Base-by-base conservation (phyloP, 768 basidiomycete genomes). In the Tremella mesenterica region DNA sequence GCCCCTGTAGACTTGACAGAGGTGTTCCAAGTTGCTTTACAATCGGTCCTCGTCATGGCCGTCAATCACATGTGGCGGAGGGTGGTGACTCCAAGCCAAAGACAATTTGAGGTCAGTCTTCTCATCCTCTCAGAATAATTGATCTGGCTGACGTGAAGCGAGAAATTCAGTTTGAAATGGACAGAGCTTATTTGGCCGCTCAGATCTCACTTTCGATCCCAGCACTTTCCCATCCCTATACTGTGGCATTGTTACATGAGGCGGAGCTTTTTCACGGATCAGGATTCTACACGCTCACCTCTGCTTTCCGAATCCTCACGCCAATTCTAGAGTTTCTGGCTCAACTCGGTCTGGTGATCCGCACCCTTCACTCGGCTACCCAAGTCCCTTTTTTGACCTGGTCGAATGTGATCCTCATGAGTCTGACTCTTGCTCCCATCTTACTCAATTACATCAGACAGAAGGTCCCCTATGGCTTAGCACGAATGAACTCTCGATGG, bases 171-270 rank as follows among this genome's bases (percentile, higher is more conserved):
- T 27, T 66, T 36, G 57, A 61, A 23, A 52, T 67, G 34, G 59
- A 61, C 44, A 38, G 55, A 8, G 36, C 52, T 5, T 67, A 58
- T 54, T 43, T 68, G 20, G 23, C 44, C 6, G 51, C 59, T 14
- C 61, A 65, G 34, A 55, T 69, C 14, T 61, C 64, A 10, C 58
- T 69, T 10, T 61, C 65, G 25, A 65, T 69, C 16, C 64, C 67
- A 1, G 53, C 59, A 1, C 25, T 61, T 29, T 59, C 58, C 1
- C 54, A 55, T 12, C 61, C 64, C 1, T 52, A 44, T 48, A 44
- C 59, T 4, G 36, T 50, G 3, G 49, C 61, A 2, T 29, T 69
- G 4, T 29, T 60, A 29, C 52, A 58, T 48, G 67, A 69, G 53
- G 64, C 61, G 0, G 67, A 58, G 0, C 50, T 60, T 18, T 61